phyloP scores from a whole-genome alignment of 1,284 basidiomycete species.

The Marasmius sp. region DNA sequence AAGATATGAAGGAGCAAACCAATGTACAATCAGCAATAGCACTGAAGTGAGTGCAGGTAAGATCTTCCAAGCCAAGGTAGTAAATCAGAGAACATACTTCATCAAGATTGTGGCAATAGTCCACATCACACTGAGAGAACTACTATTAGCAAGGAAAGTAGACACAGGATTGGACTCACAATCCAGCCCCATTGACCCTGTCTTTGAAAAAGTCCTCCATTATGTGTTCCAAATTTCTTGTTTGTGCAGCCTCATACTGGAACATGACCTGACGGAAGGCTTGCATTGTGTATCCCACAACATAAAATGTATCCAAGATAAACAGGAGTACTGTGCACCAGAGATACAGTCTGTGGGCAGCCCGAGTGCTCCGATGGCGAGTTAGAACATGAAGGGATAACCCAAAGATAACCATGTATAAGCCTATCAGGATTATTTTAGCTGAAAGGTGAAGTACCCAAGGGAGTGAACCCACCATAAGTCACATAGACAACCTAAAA shows the following conservation, averaged over 20 bases:
- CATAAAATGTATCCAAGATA: not conserved
- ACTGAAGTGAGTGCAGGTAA: no score
- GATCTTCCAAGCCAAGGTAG: no score
- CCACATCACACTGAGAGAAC: no score
- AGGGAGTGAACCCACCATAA: not conserved
- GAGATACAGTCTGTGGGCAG: not conserved
- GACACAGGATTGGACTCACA: no score
- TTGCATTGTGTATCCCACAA: not conserved
- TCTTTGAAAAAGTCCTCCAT: not conserved
- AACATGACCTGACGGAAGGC: not conserved
- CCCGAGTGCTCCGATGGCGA: not conserved
- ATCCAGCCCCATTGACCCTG: no score
- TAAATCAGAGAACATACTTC: no score
- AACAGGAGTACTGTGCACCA: not conserved
- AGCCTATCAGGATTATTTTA: not conserved
- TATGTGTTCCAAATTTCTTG: not conserved
- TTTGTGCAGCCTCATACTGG: not conserved
- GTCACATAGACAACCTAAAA: not conserved
- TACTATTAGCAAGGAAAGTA: no score
- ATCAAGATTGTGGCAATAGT: no score
- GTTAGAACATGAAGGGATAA: not conserved
- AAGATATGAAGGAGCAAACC: no score
- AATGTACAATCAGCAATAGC: no score
- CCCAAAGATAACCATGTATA: not conserved
- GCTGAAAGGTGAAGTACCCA: not conserved